Evolutionary conservation across 192 early-diverging fungal genomes (phyloP), one percentile per base, ranked within the genome.

Genomic region (Backusella westeae): DNA sequence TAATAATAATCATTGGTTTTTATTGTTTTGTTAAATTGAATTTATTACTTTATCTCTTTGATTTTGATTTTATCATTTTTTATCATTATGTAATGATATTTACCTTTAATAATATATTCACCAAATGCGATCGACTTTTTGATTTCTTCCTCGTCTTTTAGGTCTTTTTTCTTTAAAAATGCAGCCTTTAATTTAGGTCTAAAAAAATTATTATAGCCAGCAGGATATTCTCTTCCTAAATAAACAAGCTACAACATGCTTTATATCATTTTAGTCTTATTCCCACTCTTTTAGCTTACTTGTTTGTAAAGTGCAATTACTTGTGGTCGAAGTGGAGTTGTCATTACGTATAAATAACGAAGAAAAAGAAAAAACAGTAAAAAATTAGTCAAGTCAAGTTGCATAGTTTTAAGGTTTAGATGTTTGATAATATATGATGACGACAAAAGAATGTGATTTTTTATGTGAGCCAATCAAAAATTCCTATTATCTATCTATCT

Each of bases 31-130:
- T 10, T 36, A 46, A 59, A 63, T 63, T 63, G 26, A 12, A 63
- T 63, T 63, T 63, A 26, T 59, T 75, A 65, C 14, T 23, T 73
- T 79, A 14, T 70, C 34, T 35, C 72, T 73, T 46, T 73, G 6
- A 29, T 15, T 79, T 32, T 36, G 7, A 17, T 4, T 68, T 9
- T 34, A 21, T 34, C 15, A 8, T 36, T 36, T 67, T 23, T 46
- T 39, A 41, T 41, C 36, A 69, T 63, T 44, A 49, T 44, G 38
- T 14, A 34, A 38, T 71, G 5, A 17, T 26, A 1, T 8, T 21
- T 78, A 83, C 83, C 83, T 85, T 86, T 86, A 21, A 78, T 66
- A 12, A 85, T 71, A 78, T 85, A 85, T 72, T 85, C 76, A n/a
- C 84, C 84, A 52, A 63, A 42, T 17, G 73, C 76, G 39, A 85